Conservation (phyloP, 352 stramenopile species). For the Phytophthora citrophthora region DNA sequence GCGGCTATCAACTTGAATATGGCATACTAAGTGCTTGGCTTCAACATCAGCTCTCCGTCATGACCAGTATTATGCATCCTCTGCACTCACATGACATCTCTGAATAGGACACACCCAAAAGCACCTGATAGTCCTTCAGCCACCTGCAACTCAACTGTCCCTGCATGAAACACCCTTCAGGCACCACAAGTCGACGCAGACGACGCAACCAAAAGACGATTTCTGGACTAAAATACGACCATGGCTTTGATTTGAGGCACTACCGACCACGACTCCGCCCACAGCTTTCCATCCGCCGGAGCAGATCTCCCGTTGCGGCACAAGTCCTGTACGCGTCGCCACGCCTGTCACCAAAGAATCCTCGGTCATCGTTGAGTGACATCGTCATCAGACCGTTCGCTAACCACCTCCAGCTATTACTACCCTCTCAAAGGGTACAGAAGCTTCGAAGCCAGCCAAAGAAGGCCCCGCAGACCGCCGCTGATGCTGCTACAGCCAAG, state of each 20-base stretch:
- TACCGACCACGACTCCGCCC: slow-evolving; percentile 21
- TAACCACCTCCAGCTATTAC: neutral
- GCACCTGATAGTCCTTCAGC: neutral
- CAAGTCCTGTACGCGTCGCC: slow-evolving; percentile 1
- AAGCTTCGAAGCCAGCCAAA: slow-evolving; percentile 13
- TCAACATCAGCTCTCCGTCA: too few relatives aligned
- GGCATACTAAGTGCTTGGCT: too few relatives aligned
- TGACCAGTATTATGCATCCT: too few relatives aligned
- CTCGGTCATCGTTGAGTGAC: slow-evolving; percentile 29
- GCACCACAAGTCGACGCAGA: neutral
- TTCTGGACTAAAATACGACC: slow-evolving; percentile 65
- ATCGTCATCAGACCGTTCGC: slow-evolving; percentile 28
- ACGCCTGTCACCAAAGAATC: slow-evolving; percentile 14
- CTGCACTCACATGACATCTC: too few relatives aligned
- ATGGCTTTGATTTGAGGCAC: slow-evolving; percentile 58
- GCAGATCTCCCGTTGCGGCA: slow-evolving; percentile 14
- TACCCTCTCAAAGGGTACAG: neutral
- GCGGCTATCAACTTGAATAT: too few relatives aligned
- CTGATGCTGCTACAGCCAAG: slow-evolving; percentile 3
- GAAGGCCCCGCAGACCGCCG: slow-evolving; percentile 18
- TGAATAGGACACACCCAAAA: too few relatives aligned
- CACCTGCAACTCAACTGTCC: neutral
- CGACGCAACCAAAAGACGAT: neutral
- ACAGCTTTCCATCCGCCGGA: slow-evolving; percentile 15
- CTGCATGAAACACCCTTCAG: neutral